Conservation (phyloP, 208 protist genomes). For the Leishmania braziliensis region DNA sequence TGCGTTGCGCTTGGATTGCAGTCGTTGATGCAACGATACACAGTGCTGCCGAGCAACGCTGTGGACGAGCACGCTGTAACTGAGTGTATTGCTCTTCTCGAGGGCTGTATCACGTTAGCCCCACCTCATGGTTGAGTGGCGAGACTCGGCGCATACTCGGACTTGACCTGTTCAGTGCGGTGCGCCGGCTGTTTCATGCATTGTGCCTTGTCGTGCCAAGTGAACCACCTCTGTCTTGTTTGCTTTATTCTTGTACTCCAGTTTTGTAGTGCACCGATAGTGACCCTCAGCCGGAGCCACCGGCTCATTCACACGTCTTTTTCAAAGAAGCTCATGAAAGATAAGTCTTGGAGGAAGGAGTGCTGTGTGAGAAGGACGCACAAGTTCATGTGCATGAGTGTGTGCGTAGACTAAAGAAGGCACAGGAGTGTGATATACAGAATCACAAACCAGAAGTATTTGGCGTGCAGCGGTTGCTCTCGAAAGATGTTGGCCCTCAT, state of each 20-base stretch:
- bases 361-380: background rate
- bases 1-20: constrained; percentile 32
- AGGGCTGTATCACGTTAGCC: background rate
- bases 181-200: background rate
- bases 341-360: background rate
- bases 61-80: constrained; percentile 26
- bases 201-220: background rate
- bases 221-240: background rate
- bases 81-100: constrained; percentile 12
- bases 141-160: no score
- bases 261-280: background rate
- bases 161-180: background rate
- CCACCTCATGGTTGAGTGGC: background rate
- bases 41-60: constrained; percentile 36
- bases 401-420: background rate
- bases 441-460: background rate
- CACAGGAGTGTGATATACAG: no score
- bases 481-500: background rate
- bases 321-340: background rate
- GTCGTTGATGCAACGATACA: constrained; percentile 40
- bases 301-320: background rate
- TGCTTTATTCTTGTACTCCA: background rate
- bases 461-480: background rate
- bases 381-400: no score
- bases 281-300: background rate